These are phyloP conservation scores for Zygotorulaspora chibaensis DNA, from an alignment of 805 yeast genomes.

Conservation along the genomic window DNA sequence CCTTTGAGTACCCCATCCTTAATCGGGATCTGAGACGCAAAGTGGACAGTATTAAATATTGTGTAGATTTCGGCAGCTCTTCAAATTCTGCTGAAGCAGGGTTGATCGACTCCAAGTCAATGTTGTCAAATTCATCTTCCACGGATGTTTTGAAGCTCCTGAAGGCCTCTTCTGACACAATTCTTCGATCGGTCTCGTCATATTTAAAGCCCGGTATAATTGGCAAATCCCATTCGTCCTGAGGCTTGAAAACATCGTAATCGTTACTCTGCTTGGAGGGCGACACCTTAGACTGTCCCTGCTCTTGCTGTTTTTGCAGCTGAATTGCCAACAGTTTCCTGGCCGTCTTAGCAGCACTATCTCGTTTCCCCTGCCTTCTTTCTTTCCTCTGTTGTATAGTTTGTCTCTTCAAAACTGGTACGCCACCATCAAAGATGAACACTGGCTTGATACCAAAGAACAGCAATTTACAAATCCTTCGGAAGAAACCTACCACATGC, in stretches of 20 bases:
- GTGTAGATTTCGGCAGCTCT: slow-evolving; percentile 75
- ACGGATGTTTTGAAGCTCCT: slow-evolving; percentile 51
- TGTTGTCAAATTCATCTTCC: slow-evolving; percentile 59
- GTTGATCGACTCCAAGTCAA: slow-evolving; percentile 70
- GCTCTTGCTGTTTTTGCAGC: slow-evolving; percentile 45
- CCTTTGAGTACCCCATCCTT: slow-evolving; percentile 91
- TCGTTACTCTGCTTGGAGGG: slow-evolving; percentile 7
- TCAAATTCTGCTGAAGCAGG: slow-evolving; percentile 78
- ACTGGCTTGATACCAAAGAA: slow-evolving; percentile 85
- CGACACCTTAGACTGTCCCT: slow-evolving; percentile 1
- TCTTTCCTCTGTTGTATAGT: slow-evolving; percentile 73
- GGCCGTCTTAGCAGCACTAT: slow-evolving; percentile 70
- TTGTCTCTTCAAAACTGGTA: slow-evolving; percentile 73
- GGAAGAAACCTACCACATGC: slow-evolving; percentile 91
- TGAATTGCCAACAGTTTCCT: slow-evolving; percentile 75
- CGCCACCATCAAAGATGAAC: slow-evolving; percentile 95
- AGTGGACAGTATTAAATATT: slow-evolving; percentile 81
- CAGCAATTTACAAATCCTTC: slow-evolving; percentile 85
- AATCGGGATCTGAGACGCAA: slow-evolving; percentile 79
- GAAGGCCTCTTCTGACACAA: slow-evolving; percentile 70
- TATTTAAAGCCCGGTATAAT: slow-evolving; percentile 53
- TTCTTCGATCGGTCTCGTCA: slow-evolving; percentile 59
- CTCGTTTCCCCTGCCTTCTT: slow-evolving; percentile 68
- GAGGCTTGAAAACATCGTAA: slow-evolving; percentile 37
- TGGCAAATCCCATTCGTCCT: slow-evolving; percentile 88